Base-by-base conservation (phyloP, 306 rosid genomes). In the Quercus ilex region DNA sequence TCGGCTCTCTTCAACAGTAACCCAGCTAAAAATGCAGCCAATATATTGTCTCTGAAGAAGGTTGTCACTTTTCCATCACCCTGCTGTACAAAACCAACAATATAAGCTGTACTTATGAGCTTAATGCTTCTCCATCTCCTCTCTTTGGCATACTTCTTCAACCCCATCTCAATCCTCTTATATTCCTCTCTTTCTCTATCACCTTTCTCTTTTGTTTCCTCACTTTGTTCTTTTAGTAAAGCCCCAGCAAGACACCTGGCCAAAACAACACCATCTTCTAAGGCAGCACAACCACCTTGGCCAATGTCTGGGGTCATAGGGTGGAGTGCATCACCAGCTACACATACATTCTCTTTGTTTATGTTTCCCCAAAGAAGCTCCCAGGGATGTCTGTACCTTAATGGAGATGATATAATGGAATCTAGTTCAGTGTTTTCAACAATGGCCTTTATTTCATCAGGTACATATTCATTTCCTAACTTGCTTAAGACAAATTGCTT, bases 251-350 rank as follows among this genome's bases (percentile, higher is more conserved):
- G 56, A 73, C 76, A 79, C 65, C 81, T 78, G 5, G 85, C 80
- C 4, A 86, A 53, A 21, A 89, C 79, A 58, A 92, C 77, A 1
- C 86, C 89, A 23, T 89, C 97, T 15, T 91, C 96, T 26, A 91
- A 69, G 2, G 96, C 90, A 79, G 83, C 25, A 59, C 91, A 86
- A 18, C 90, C 90, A 6, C 92, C 94, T 71, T 91, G 97, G 13
- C 94, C 92, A 18, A 91, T 52, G 59, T 91, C 93, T 0, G 96
- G 91, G 2, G 88, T 84, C 94, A 87, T 91, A 6, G 96, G 89
- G 63, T 91, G 97, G 57, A 93, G 80, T 2, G 91, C 92, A 19
- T 89, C 97, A 14, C 94, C 92, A 0, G 74, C 92, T 18, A 91
- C 89, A 83, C 93, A 90, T 5, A 89, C 90, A 10, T 85, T 87